Percentiles rank a stretch among this genome's conserved stretches.
Conservation (phyloP, 352 stramenopile genomes). For the Phytophthora boehmeriae region DNA sequence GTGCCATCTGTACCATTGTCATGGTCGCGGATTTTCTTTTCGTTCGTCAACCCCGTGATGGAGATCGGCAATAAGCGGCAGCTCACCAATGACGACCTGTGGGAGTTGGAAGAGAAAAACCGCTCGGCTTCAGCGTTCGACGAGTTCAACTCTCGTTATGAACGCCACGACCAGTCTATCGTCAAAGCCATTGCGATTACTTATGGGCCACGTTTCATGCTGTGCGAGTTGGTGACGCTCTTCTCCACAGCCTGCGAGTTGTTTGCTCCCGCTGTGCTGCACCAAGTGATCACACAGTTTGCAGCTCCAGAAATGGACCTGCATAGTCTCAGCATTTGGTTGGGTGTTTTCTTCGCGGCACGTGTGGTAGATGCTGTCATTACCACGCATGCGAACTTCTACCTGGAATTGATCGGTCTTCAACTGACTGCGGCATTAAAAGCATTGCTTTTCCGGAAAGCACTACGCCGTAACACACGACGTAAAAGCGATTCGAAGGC, state of each 20-base stretch:
- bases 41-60: slow-evolving; percentile 49
- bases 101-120: slow-evolving; percentile 36
- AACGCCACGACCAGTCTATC: slow-evolving; percentile 23
- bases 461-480: slow-evolving; percentile 20
- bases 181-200: slow-evolving; percentile 24
- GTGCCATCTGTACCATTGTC: slow-evolving; percentile 11
- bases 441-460: slow-evolving; percentile 39
- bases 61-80: slow-evolving; percentile 43
- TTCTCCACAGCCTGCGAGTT: slow-evolving; percentile 39
- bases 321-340: slow-evolving; percentile 22
- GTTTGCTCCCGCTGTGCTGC: slow-evolving; percentile 50
- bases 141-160: slow-evolving; percentile 21
- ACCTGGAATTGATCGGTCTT: slow-evolving; percentile 26
- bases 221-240: slow-evolving; percentile 33
- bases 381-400: slow-evolving; percentile 28
- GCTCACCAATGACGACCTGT: slow-evolving; percentile 49
- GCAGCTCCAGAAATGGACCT: slow-evolving; percentile 14
- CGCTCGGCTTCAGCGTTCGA: slow-evolving; percentile 20
- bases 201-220: slow-evolving; percentile 36
- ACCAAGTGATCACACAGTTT: slow-evolving; percentile 43
- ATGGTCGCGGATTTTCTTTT: slow-evolving; percentile 45
- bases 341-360: slow-evolving; percentile 49
- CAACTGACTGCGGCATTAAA: slow-evolving; percentile 33
- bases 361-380: slow-evolving; percentile 39
- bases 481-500: background rate